phyloP scores from a whole-genome alignment of 2,329 filamentous ascomycete species.

The Elsinoe necatrix region DNA sequence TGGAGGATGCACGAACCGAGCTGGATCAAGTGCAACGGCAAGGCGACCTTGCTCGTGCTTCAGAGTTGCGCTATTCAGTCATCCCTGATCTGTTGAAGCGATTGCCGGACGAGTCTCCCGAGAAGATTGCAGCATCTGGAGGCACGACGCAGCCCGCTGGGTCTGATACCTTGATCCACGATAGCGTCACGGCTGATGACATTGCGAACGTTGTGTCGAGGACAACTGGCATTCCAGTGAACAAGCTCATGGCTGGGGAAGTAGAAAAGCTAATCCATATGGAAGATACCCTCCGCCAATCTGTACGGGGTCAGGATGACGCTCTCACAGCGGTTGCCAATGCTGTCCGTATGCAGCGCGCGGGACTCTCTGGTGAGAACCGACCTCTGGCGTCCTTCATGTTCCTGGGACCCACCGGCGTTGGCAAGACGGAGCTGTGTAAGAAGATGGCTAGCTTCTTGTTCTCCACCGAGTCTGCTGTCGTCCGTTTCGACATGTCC shows the following conservation, averaged over 20 bases:
- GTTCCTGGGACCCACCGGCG: slow-evolving; percentile 93
- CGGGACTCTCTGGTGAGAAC: slow-evolving; percentile 85
- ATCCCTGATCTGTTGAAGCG: slow-evolving; percentile 76
- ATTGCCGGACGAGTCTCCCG: slow-evolving; percentile 64
- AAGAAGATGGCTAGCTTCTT: slow-evolving; percentile 91
- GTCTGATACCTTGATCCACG: slow-evolving; percentile 64
- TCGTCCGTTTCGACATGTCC: slow-evolving; percentile 93
- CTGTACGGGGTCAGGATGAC: slow-evolving; percentile 87
- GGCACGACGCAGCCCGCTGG: slow-evolving; percentile 8
- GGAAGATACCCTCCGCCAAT: slow-evolving; percentile 78
- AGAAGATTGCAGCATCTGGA: slow-evolving; percentile 28
- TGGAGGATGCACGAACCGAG: slow-evolving; percentile 77
- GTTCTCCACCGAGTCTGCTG: slow-evolving; percentile 83
- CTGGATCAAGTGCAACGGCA: slow-evolving; percentile 80
- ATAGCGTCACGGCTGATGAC: slow-evolving; percentile 90
- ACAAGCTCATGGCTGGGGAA: slow-evolving; percentile 85
- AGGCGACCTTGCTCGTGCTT: slow-evolving; percentile 83
- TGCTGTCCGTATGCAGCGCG: slow-evolving; percentile 86
- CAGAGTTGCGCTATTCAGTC: slow-evolving; percentile 77
- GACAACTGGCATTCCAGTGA: slow-evolving; percentile 85
- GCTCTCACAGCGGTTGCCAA: slow-evolving; percentile 85
- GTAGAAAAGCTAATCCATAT: slow-evolving; percentile 92
- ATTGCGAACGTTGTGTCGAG: slow-evolving; percentile 87
- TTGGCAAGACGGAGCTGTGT: slow-evolving; percentile 94
- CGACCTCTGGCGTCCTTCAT: slow-evolving; percentile 90